Percentiles rank a stretch among this genome's conserved stretches.
Evolutionary conservation across 352 stramenopile species (phyloP).

Genomic region (Pythium rhizo-oryzae): DNA sequence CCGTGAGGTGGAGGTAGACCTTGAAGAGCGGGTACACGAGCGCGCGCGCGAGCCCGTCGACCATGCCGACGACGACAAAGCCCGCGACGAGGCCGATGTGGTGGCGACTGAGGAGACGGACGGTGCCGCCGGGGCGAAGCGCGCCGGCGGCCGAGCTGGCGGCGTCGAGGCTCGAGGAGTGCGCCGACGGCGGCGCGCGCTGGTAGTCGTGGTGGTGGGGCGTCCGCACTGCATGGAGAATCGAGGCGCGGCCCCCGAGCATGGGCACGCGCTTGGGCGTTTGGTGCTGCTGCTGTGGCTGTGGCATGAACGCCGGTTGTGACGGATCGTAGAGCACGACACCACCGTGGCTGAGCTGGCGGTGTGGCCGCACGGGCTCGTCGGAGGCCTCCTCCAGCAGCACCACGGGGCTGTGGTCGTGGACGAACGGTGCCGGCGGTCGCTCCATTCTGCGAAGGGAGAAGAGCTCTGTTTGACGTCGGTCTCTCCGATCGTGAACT

Average conservation of each 20-base stretch:
- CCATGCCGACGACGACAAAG: conserved; percentile 24
- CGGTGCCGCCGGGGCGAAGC: background rate
- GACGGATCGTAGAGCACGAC: background rate
- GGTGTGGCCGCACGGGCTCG: background rate
- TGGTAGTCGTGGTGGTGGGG: background rate
- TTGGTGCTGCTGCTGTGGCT: background rate
- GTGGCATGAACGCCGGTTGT: background rate
- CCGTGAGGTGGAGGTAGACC: conserved; percentile 25
- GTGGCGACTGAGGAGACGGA: background rate
- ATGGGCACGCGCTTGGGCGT: background rate
- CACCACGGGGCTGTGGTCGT: background rate
- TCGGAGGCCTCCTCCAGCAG: background rate
- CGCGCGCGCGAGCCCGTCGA: conserved; percentile 4
- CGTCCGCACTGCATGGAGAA: background rate
- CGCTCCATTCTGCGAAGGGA: background rate
- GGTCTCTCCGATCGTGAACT: background rate
- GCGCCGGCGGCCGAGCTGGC: background rate
- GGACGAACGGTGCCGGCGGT: background rate
- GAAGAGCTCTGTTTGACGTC: too few species aligned
- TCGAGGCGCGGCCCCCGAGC: background rate
- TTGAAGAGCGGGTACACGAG: conserved; percentile 31
- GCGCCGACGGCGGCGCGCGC: background rate
- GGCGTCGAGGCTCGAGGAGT: background rate
- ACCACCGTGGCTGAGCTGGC: background rate
- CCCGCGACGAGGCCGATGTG: background rate